These are phyloP conservation scores for Talaromyces piceae DNA, from an alignment of 2,329 filamentous ascomycete genomes.

Conservation along the genomic window DNA sequence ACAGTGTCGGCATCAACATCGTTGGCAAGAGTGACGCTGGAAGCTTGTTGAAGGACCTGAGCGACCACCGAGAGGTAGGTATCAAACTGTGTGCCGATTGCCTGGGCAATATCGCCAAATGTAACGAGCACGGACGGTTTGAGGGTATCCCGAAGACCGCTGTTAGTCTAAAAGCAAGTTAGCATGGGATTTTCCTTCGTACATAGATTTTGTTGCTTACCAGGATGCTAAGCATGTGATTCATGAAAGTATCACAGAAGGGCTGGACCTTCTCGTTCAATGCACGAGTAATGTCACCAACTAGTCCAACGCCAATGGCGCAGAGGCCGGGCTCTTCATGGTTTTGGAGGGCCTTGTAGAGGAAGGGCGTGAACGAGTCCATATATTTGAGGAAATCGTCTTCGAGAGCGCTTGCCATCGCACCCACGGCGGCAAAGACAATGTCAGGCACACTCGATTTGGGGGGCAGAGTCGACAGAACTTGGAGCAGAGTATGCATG, in stretches of 20 bases:
- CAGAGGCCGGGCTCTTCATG: constrained; percentile 91
- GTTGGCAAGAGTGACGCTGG: constrained; percentile 66
- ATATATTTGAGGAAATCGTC: constrained; percentile 96
- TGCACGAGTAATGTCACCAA: constrained; percentile 91
- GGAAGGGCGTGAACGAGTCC: constrained; percentile 85
- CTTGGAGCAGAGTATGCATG: constrained; percentile 79
- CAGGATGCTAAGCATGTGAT: constrained; percentile 68
- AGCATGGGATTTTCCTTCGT: constrained; percentile 16
- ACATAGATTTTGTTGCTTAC: constrained; percentile 1
- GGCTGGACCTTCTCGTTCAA: constrained; percentile 85
- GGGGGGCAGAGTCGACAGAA: constrained; percentile 66
- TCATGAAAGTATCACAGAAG: constrained; percentile 97
- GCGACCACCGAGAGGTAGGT: constrained; percentile 88
- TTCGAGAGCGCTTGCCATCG: constrained; percentile 84
- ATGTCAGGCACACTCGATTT: constrained; percentile 95
- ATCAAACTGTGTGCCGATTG: constrained; percentile 87
- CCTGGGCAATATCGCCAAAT: constrained; percentile 94
- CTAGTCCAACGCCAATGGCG: constrained; percentile 93
- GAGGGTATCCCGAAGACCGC: constrained; percentile 43
- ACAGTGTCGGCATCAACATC: constrained; percentile 92
- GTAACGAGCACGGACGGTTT: constrained; percentile 97
- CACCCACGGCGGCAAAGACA: constrained; percentile 83
- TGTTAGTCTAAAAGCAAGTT: constrained; percentile 44
- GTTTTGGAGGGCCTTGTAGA: constrained; percentile 90
- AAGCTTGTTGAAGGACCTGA: constrained; percentile 87